These are phyloP conservation scores for Tolypocladium nubicola DNA, from an alignment of 2,329 filamentous ascomycete species.

Conservation along the genomic window DNA sequence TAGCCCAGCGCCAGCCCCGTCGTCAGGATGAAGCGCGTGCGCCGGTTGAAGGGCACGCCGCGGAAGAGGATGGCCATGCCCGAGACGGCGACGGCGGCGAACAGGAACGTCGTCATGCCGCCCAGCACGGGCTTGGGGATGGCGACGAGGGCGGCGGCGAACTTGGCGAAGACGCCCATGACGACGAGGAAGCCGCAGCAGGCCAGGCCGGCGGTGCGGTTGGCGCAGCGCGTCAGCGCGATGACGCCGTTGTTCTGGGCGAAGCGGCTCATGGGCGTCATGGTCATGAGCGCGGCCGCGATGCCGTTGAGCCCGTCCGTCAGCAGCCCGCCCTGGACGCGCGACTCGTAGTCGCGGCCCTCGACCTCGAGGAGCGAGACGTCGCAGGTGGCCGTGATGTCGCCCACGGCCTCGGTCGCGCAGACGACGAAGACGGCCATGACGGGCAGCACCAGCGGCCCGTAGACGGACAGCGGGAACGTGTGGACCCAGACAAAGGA, in stretches of 20 bases:
- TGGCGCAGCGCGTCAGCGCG: slow-evolving; percentile 70
- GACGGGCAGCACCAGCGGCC: slow-evolving; percentile 61
- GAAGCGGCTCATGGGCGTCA: slow-evolving; percentile 71
- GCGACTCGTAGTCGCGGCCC: slow-evolving; percentile 60
- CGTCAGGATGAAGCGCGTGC: slow-evolving; percentile 74
- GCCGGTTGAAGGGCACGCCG: slow-evolving; percentile 61
- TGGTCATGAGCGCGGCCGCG: slow-evolving; percentile 66
- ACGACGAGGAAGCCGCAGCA: slow-evolving; percentile 67
- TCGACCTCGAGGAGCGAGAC: slow-evolving; percentile 67
- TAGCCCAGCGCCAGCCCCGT: slow-evolving; percentile 65
- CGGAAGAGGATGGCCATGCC: slow-evolving; percentile 67
- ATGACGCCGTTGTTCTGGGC: slow-evolving; percentile 83
- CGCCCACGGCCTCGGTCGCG: slow-evolving; percentile 70
- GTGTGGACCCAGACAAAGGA: slow-evolving; percentile 75
- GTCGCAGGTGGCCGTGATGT: slow-evolving; percentile 73
- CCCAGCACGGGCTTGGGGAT: slow-evolving; percentile 60
- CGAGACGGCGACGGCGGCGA: slow-evolving; percentile 64
- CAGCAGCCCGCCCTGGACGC: slow-evolving; percentile 69
- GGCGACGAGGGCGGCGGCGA: slow-evolving; percentile 66
- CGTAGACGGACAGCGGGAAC: slow-evolving; percentile 62
- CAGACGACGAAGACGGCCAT: slow-evolving; percentile 62
- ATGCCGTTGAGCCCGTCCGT: slow-evolving; percentile 70
- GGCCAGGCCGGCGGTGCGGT: slow-evolving; percentile 69
- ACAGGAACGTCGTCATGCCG: slow-evolving; percentile 73
- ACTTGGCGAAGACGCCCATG: slow-evolving; percentile 77